Conservation (phyloP, 2,329 filamentous ascomycete genomes). For the Gnomoniopsis sp. region DNA sequence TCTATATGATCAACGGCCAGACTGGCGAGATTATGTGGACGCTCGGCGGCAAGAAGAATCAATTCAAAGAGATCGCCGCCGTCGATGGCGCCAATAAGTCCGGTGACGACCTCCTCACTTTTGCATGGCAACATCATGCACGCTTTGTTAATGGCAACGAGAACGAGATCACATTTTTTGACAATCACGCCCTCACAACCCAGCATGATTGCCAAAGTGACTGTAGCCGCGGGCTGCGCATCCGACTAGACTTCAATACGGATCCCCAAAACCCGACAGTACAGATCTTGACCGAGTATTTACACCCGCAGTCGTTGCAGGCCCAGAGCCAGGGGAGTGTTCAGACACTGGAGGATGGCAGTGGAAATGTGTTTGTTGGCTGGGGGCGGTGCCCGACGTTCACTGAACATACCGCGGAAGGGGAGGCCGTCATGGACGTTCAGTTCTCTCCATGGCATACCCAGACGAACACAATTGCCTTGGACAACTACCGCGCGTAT, state of each 20-base stretch:
- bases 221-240: slow-evolving; percentile 1
- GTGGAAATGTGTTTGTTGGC: slow-evolving; percentile 14
- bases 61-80: slow-evolving; percentile 32
- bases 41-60: slow-evolving; percentile 32
- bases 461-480: slow-evolving; percentile 2
- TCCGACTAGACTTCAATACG: background rate
- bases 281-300: background rate
- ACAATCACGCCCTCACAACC: slow-evolving; percentile 27
- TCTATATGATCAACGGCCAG: slow-evolving; percentile 30
- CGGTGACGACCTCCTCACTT: slow-evolving; percentile 14
- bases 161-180: slow-evolving; percentile 33
- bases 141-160: slow-evolving; percentile 25
- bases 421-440: slow-evolving; percentile 5
- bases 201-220: background rate
- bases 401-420: slow-evolving; percentile 14
- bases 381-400: slow-evolving; percentile 20
- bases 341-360: background rate
- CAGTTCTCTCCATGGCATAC: slow-evolving; percentile 16
- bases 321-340: background rate
- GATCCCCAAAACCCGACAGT: background rate
- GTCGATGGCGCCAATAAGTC: slow-evolving; percentile 28
- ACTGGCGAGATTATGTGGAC: slow-evolving; percentile 31
- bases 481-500: slow-evolving; percentile 19
- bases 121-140: slow-evolving; percentile 38
- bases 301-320: background rate